Conservation (phyloP, 2,329 filamentous ascomycete species). For the Penicillium sp. region DNA sequence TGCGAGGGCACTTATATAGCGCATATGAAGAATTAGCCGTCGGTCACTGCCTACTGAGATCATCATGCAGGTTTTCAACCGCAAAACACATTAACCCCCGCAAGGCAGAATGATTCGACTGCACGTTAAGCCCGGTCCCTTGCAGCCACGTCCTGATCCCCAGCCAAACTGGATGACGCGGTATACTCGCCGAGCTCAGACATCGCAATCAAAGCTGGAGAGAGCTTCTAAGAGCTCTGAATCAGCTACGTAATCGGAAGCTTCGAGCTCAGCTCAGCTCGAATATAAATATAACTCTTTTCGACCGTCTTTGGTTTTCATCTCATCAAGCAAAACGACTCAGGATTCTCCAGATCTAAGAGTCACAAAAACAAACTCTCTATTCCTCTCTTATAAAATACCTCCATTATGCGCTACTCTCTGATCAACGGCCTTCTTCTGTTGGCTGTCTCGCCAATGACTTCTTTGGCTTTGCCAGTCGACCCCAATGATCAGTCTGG, state of each 20-base stretch:
- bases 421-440: slow-evolving; percentile 21
- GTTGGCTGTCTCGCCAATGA: slow-evolving; percentile 22
- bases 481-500: slow-evolving; percentile 21
- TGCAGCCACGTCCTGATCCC: slow-evolving; percentile 8
- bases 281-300: slow-evolving; percentile 19
- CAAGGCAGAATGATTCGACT: slow-evolving; percentile 13
- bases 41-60: slow-evolving; percentile 7
- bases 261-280: slow-evolving; percentile 4
- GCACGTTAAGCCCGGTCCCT: slow-evolving; percentile 21
- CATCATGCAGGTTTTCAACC: slow-evolving; percentile 10
- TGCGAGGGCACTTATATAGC: slow-evolving; percentile 7
- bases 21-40: neutral
- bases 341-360: slow-evolving; percentile 1
- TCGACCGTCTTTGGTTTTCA: slow-evolving; percentile 5
- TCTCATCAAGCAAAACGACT: slow-evolving; percentile 16
- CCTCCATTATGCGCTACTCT: slow-evolving; percentile 20
- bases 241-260: slow-evolving; percentile 8
- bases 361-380: neutral
- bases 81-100: slow-evolving; percentile 11
- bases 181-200: slow-evolving; percentile 8
- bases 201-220: neutral
- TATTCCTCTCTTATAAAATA: neutral
- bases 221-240: neutral
- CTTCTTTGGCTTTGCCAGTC: slow-evolving; percentile 20
- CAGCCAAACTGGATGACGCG: slow-evolving; percentile 10